Base-by-base conservation (phyloP, 2,329 filamentous ascomycete species). In the Aspergillus sp. region DNA sequence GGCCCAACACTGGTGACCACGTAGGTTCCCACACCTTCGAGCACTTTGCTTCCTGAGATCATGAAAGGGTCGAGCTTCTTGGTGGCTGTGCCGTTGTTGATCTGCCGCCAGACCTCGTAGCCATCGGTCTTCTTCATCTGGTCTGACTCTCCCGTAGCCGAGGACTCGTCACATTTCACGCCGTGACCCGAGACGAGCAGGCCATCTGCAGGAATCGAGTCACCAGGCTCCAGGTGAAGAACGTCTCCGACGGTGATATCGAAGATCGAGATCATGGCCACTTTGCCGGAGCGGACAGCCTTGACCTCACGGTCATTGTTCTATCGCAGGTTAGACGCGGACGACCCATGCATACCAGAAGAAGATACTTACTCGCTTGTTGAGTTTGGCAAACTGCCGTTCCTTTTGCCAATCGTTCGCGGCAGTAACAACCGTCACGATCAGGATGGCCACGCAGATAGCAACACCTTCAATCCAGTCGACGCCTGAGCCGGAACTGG, bases 31-130 rank as follows among this genome's bases (percentile, higher is more conserved):
- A 91, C 85, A 49, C 90, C 90, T 71, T 92, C 89, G 77, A 91
- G 88, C 59, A 92, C 88, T 63, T 89, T 89, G 55, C 87, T 84
- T 32, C 90, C 93, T 31, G 92, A 96, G 66, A 96, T 90, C 68
- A 97, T 84, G 69, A 90, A 90, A 1, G 87, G 87, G 61, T 90
- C 87, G 3, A 88, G 76, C 52, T 86, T 83, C 60, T 81, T 83
- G 4, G 78, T 77, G 20, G 80, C 81, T 12, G 76, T 80, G 16
- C 84, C 81, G 9, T 81, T 78, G 52, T 83, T 77, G 29, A 89
- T 78, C 3, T 80, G 78, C 45, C 82, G 76, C 76, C 83, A 86
- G 42, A 86, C 86, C 61, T 86, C 83, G 18, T 85, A 80, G 12
- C 83, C 87, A 5, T 79, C 72, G 0, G 82, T 85, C 76, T 91